These are phyloP conservation scores for Phytophthora podocarpi DNA, from an alignment of 352 stramenopile genomes.

Conservation along the genomic window DNA sequence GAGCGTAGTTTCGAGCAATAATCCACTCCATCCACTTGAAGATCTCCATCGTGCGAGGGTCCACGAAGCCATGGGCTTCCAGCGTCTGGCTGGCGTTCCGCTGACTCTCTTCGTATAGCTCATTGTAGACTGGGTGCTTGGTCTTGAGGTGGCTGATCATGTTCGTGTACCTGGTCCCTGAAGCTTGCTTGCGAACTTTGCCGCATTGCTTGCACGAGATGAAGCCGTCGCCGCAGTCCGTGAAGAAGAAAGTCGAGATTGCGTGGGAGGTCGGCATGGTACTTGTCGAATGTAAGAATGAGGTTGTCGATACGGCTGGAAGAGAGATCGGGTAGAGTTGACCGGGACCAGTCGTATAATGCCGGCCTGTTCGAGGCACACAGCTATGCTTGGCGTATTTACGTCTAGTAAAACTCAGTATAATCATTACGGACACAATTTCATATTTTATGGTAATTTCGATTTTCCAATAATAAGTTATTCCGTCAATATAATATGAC, in stretches of 20 bases:
- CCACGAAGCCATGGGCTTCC: neutral
- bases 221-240: neutral
- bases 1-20: neutral
- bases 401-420: too few relatives aligned
- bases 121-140: neutral
- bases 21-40: conserved; percentile 1
- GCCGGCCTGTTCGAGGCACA: neutral
- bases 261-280: too few relatives aligned
- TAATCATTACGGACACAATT: too few relatives aligned
- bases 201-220: conserved; percentile 2
- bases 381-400: too few relatives aligned
- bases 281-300: neutral
- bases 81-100: neutral
- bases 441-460: too few relatives aligned
- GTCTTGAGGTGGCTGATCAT: neutral
- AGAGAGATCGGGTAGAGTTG: too few relatives aligned
- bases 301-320: neutral
- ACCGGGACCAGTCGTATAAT: neutral
- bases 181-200: neutral
- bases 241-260: conserved; percentile 7
- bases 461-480: too few relatives aligned
- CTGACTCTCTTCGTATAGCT: neutral
- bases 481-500: too few relatives aligned
- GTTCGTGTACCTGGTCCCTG: too few relatives aligned
- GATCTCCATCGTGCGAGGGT: neutral